Evolutionary conservation across 176 grass and related monocot species (phyloP), one percentile per base, ranked within the genome.

Genomic region (Triticum turgidum): DNA sequence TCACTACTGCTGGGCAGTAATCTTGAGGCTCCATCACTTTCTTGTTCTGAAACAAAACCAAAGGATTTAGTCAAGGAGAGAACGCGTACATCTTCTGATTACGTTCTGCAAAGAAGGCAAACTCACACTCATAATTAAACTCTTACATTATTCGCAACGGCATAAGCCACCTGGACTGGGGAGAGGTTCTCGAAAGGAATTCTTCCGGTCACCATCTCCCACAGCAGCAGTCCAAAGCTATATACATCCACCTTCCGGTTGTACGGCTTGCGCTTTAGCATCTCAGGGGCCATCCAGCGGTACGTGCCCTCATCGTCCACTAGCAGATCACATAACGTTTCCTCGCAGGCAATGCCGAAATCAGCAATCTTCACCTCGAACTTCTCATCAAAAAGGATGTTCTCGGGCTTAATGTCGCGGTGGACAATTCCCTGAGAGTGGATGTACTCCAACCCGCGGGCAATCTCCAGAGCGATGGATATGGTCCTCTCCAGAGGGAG

Each of bases 231-330:
- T 25, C 93, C 93, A 49, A 95, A 95, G 86, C 93, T 93, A 37
- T 95, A 93, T 9, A 93, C 93, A 80, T 95, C 93, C 32, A 95
- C 91, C 77, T 95, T 95, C 10, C 82, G 73, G 61, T 90, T 90
- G 51, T 95, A 93, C 24, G 89, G 84, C 73, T 95, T 89, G 25
- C 81, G 80, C 80, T 91, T 95, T 41, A 95, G 87, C 91, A 93
- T 92, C 87, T 95, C 93, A 11, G 94, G 94, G 56, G 94, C 94
- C 94, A 95, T 95, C 94, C 94, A 95, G 61, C 94, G 89, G 61
- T 87, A 95, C 14, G 94, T 95, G 69, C 94, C 94, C 49, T 86
- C 81, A 54, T 95, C 94, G 62, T 93, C 87, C 6, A 90, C 87
- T 66, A 93, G 73, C 34, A 85, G 27, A 83, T 95, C 87, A n/a